These are phyloP conservation scores for Daldinia bambusicola DNA, from an alignment of 495 filamentous ascomycete species.

Conservation along the genomic window DNA sequence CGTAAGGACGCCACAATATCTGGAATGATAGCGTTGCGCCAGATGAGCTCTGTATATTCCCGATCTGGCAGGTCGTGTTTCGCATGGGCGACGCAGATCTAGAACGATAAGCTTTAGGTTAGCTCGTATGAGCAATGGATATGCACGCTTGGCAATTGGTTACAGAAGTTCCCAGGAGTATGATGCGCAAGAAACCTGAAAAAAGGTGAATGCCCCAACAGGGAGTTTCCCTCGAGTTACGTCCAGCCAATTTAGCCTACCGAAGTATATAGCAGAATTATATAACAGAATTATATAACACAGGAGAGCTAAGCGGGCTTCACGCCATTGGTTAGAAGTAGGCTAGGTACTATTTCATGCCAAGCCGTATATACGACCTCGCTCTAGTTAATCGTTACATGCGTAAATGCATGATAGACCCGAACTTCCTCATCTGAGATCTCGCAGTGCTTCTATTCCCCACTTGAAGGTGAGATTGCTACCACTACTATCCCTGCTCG, in stretches of 20 bases:
- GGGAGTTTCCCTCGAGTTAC: constrained; percentile 15
- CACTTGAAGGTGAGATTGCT: constrained; percentile 13
- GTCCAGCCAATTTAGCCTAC: constrained; percentile 44
- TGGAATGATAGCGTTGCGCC: constrained; percentile 11
- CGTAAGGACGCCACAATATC: constrained; percentile 9
- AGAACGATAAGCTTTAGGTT: constrained; percentile 40
- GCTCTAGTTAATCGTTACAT: constrained; percentile 15
- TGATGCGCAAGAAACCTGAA: constrained; percentile 9
- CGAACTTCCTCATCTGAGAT: constrained; percentile 33
- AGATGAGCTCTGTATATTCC: constrained; percentile 38
- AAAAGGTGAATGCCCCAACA: constrained; percentile 11
- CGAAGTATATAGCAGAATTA: constrained; percentile 19
- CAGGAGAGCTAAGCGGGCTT: constrained; percentile 20
- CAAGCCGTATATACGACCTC: constrained; percentile 16
- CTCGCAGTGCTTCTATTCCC: constrained; percentile 21
- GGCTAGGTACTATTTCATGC: constrained; percentile 26
- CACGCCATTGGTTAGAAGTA: constrained; percentile 12
- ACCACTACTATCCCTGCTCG: constrained; percentile 27
- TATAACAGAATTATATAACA: constrained; percentile 19
- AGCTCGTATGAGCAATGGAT: constrained; percentile 32
- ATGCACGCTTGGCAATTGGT: constrained; percentile 18
- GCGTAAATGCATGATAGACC: constrained; percentile 11
- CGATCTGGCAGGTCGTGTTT: constrained; percentile 39
- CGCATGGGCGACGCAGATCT: constrained; percentile 18
- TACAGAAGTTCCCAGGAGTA: constrained; percentile 33